Evolutionary conservation across 1,284 basidiomycete species (phyloP), one percentile per base, ranked within the genome.

Genomic region (Schizophyllum commune): DNA sequence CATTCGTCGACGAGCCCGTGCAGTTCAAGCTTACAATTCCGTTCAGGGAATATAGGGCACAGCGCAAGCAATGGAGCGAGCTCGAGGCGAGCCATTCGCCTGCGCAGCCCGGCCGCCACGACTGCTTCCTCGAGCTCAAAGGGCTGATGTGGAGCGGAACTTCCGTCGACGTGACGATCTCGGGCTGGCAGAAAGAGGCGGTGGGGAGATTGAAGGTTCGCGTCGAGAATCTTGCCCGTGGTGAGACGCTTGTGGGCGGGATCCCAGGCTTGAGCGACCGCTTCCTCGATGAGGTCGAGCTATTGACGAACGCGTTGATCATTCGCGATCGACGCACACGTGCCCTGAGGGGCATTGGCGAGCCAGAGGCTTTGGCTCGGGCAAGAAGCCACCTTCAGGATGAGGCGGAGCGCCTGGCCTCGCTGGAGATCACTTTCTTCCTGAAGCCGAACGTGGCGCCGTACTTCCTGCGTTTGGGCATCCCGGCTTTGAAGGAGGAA

Each of bases 221-320:
- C 20, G 53, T 55, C 32, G 58, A 59, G 47, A 47, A 34, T 59
- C 58, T 59, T 17, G 58, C 58, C 27, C 33, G 47, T n/a, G 58
- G 58, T 4, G 58, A 59, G 47, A 55, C 52, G 54, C 58, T 59
- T 17, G 58, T 52, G 27, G 53, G 32, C n/a, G 32, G 58, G 19
- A 34, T 54, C 9, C 13, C 17, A 17, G 39, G 39, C 2, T 47
- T 47, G 39, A 9, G 17, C 39, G 39, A 47, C 17, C 9, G 13
- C 39, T 47, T 47, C 17, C 39, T 47, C 13, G 17, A 47, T 8
- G 13, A 17, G 13, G 39, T 47, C 39, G 9, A 11, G 39, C 3
- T 17, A 8, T 11, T 11, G 9, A 47, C 39, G 2, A 17, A 17
- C 13, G 39, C 39, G 39, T 47, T 47, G 9, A 11, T 47, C 3